Percentiles rank a stretch among this genome's conserved stretches.
Evolutionary conservation across 2,329 filamentous ascomycete genomes (phyloP).

Genomic region (Alternaria conjuncta): DNA sequence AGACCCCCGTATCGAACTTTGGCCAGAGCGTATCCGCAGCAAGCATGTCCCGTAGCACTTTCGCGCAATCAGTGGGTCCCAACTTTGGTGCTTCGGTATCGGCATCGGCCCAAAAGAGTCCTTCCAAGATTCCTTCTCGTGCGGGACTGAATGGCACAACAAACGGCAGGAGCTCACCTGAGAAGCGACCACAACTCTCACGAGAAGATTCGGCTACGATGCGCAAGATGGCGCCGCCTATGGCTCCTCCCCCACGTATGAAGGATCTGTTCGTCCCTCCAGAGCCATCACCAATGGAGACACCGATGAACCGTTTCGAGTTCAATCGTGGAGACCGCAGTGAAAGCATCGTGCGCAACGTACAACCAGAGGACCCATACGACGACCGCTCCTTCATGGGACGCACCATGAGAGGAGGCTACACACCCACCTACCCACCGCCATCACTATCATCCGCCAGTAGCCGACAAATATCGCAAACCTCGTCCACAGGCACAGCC

Average conservation of each 20-base stretch:
- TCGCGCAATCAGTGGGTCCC: slow-evolving; percentile 43
- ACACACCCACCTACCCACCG: slow-evolving; percentile 32
- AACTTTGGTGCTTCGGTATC: slow-evolving; percentile 40
- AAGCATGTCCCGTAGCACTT: slow-evolving; percentile 44
- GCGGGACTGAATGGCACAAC: slow-evolving; percentile 72
- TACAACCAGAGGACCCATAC: slow-evolving; percentile 82
- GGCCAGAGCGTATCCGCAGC: slow-evolving; percentile 24
- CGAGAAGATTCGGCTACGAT: slow-evolving; percentile 40
- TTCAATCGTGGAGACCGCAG: slow-evolving; percentile 56
- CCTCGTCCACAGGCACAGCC: slow-evolving; percentile 59
- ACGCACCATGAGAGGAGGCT: slow-evolving; percentile 38
- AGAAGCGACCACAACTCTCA: slow-evolving; percentile 59
- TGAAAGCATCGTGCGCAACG: slow-evolving; percentile 64
- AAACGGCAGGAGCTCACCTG: slow-evolving; percentile 80
- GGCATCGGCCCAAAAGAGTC: slow-evolving; percentile 56
- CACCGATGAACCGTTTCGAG: slow-evolving; percentile 52
- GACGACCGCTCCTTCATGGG: slow-evolving; percentile 60
- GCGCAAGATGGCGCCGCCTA: slow-evolving; percentile 53
- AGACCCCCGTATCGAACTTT: slow-evolving; percentile 50
- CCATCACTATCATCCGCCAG: slow-evolving; percentile 35
- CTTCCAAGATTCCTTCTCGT: slow-evolving; percentile 73
- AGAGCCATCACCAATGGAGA: slow-evolving; percentile 46
- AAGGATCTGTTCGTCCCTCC: slow-evolving; percentile 73
- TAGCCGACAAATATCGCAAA: slow-evolving; percentile 71
- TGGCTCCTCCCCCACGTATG: slow-evolving; percentile 84